Base-by-base conservation (phyloP, 2,329 filamentous ascomycete species). In the Hypoxylon sp. region DNA sequence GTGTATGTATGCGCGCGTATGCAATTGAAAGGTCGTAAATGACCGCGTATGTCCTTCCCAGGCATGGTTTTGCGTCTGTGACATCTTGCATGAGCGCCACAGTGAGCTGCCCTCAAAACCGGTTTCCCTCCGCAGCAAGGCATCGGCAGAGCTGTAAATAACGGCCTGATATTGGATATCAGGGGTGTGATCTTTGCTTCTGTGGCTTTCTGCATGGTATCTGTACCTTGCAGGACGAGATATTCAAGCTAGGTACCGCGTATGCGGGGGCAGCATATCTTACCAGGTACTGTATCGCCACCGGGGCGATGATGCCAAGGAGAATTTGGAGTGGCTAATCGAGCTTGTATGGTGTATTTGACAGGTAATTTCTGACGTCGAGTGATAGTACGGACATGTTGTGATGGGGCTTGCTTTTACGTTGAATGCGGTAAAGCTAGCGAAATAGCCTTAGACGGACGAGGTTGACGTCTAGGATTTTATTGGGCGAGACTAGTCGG, bases 291-390 rank as follows among this genome's bases (percentile, higher is more conserved):
- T n/a, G 45, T 58, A 55, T 54, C 24, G 51, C 59, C 59, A 68
- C 55, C 44, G 36, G 44, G 42, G 51, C 56, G 49, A 55, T 51
- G 40, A 46, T 45, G 54, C 54, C 53, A 59, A 61, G 65, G 50
- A 64, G 5, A 30, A 26, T 52, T 56, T 52, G 36, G 53, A 46
- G 36, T 58, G 59, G 51, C 55, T 55, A 51, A 46, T 53, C 16
- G 48, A 33, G 16, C 45, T 40, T 48, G 54, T 58, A 57, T n/a
- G n/a, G n/a, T n/a, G n/a, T 53, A 38, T 46, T 55, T 30, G 28
- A 22, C n/a, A 40, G 9, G 49, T 57, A 38, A 20, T 62, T 32
- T 44, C 44, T 11, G 38, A 56, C 36, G 57, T 52, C 42, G 40
- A 53, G 14, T 36, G 26, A 22, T 12, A 30, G n/a, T 46, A 46